Base-by-base conservation (phyloP, 495 filamentous ascomycete species). In the Pyronema omphalodes region DNA sequence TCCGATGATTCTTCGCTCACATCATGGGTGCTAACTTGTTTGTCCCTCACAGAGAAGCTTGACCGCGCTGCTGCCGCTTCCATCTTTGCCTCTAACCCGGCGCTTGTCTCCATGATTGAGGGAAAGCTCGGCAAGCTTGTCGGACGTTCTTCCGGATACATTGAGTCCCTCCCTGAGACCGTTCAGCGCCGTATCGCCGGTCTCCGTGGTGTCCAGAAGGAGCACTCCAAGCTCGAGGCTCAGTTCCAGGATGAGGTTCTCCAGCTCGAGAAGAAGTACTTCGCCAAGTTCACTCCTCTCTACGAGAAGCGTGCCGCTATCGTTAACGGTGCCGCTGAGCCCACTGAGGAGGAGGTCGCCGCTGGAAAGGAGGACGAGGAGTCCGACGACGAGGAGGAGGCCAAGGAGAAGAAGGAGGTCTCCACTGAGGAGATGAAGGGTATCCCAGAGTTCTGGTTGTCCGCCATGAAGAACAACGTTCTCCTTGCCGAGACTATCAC, bases 401-500 rank as follows among this genome's bases (percentile, higher is more conserved):
- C 73, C 59, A 64, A 69, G 37, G 73, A 76, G 57, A 71, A 79
- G 51, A 71, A 78, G 57, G 66, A 67, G 51, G 70, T 74, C 54
- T 63, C 67, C 44, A 59, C 65, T 43, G 67, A 69, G 50, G 66
- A 69, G 56, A 72, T 77, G 44, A 71, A 73, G 57, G 88, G 88
- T 62, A 94, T 96, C 57, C 93, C 93, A 36, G 93, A 99, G 69
- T 99, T 99, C 75, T 99, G 93, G 93, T 75, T 99, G 29, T 94
- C 89, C 55, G 87, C 93, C 57, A 96, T 99, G 91, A 99, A 99
- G 76, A 99, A 96, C 72, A 86, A 94, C 66, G 77, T 89, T 64
- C 88, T 87, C 7, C 76, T 99, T 44, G 87, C 88, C 36, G 93
- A 96, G 71, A 89, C 94, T 78, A 94, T 99, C 67, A 96, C 88